Evolutionary conservation across 1,284 basidiomycete genomes (phyloP), one percentile per base, ranked within the genome.

Genomic region (Leccinum solheimii): DNA sequence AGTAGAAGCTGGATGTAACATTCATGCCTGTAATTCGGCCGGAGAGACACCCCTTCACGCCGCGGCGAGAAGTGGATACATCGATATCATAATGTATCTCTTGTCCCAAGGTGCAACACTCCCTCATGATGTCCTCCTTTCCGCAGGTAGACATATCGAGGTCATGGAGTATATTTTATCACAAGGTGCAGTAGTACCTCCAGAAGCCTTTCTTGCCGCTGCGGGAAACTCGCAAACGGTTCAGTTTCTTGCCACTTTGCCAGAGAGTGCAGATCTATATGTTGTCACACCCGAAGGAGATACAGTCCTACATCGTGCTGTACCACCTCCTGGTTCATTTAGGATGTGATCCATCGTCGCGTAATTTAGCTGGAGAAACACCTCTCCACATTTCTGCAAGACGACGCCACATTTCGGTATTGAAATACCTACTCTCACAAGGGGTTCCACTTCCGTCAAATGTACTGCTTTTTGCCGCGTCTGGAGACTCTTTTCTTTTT

Each of bases 401-500:
- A 43, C 16, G 4, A 43, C 40, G 10, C 40, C 10, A 43, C 3
- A 43, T 43, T 19, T 43, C 40, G 1, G 40, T 43, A 8, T 9
- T 43, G 7, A n/a, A 43, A 43, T 43, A 43, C 13, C n/a, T 43
- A 7, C 40, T 43, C n/a, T 19, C 40, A n/a, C 16, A 43, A 43
- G 40, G 40, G n/a, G n/a, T 10, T 19, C 40, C 40, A 19, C n/a
- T 43, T 19, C 40, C 40, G n/a, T 19, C 40, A 6, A 19, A 43
- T 19, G 8, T 43, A 4, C n/a, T 43, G 3, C 40, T 43, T 19
- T 43, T 9, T 43, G n/a, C 40, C 8, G n/a, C 16, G n/a, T 19
- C n/a, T 14, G n/a, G 40, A 16, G 6, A 40, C 38, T 69, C 66
- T 3, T 61, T 58, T 40, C 69, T 65, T 13, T 66, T 67, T 19